A percentile compares a stretch with the other conserved stretches of the same genome.
Evolutionary conservation across 2,329 filamentous ascomycete genomes (phyloP).

Genomic region (Colletotrichum shisoi): DNA sequence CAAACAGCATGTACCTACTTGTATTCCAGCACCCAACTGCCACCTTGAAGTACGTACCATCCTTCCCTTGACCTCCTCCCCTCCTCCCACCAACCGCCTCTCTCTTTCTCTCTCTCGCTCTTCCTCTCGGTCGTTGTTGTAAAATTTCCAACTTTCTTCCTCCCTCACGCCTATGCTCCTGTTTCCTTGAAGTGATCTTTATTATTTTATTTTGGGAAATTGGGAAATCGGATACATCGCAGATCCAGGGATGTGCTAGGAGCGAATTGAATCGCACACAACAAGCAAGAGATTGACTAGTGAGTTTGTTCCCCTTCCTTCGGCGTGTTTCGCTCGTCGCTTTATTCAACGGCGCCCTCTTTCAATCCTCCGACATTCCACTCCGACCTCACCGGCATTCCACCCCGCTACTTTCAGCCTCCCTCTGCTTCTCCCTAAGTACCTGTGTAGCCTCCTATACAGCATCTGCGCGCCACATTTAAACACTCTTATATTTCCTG

Average conservation of each 20-base stretch:
- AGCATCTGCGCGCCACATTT: conserved; percentile 12
- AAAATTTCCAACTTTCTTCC: conserved; percentile 19
- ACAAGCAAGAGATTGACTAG: conserved; percentile 26
- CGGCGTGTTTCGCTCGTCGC: conserved; percentile 13
- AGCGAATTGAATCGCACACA: conserved; percentile 18
- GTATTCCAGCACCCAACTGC: not conserved
- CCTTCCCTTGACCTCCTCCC: too few species aligned
- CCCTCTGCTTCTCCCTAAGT: conserved; percentile 2
- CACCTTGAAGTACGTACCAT: conserved; percentile 11
- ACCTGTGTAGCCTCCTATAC: too few species aligned
- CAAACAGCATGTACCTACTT: too few species aligned
- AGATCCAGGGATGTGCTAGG: conserved; percentile 28
- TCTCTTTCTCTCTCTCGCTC: not conserved
- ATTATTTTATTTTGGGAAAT: not conserved
- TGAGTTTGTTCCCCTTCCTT: conserved; percentile 28
- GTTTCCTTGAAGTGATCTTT: conserved; percentile 5
- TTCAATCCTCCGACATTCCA: conserved; percentile 35
- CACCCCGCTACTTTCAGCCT: not conserved
- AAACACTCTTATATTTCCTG: conserved; percentile 18
- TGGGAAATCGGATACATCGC: conserved; percentile 11
- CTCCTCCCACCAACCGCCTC: conserved; percentile 2
- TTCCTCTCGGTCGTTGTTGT: conserved; percentile 6
- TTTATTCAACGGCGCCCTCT: conserved; percentile 21
- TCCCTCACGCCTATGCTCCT: not conserved
- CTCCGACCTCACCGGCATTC: conserved; percentile 8